Evolutionary conservation across 345 rosid species (phyloP).

Genomic region (Microcos paniculata): DNA sequence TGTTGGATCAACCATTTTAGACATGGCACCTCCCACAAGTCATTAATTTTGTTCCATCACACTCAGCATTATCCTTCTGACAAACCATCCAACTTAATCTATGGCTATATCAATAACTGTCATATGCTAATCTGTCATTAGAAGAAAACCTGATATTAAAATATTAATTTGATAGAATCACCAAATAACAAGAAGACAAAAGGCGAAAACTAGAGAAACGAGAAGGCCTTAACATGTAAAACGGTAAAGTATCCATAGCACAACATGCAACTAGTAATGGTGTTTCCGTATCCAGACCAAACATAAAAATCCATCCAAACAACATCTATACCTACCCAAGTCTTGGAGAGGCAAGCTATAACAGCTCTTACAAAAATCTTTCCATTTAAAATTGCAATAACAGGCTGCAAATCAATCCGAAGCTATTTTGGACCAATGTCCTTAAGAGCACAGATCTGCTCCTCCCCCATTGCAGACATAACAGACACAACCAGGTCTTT

Average conservation of each 20-base stretch:
- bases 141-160: too few species aligned
- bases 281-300: neutral
- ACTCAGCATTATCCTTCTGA: too few species aligned
- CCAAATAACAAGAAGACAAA: too few species aligned
- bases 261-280: neutral
- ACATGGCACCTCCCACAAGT: too few species aligned
- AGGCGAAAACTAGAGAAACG: neutral
- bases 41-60: too few species aligned
- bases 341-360: neutral
- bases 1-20: too few species aligned
- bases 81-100: too few species aligned
- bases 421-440: constrained; percentile 45
- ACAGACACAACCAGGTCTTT: constrained; percentile 50
- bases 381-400: neutral
- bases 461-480: constrained; percentile 60
- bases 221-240: neutral
- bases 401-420: neutral
- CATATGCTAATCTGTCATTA: too few species aligned
- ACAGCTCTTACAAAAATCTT: constrained; percentile 6
- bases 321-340: neutral
- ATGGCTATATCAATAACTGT: too few species aligned
- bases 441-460: constrained; percentile 52
- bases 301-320: neutral
- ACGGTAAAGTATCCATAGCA: neutral
- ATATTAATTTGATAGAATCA: too few species aligned